Conservation (phyloP, 345 rosid genomes). For the Punica granatum region DNA sequence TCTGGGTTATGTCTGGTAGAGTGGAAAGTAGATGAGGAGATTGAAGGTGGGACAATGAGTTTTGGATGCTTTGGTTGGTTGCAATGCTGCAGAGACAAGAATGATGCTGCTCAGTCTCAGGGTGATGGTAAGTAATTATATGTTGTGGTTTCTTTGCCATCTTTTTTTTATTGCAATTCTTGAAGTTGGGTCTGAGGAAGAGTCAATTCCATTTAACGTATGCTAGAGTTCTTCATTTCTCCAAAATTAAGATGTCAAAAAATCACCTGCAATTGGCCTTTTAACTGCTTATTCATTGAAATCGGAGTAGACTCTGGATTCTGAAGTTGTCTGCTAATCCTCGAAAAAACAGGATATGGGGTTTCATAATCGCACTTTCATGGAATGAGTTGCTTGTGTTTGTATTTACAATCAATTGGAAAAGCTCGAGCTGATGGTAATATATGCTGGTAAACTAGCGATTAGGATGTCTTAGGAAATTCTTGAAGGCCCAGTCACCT, state of each 20-base stretch:
- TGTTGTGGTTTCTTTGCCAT: not conserved
- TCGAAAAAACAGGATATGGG: not conserved
- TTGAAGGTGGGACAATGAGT: slow-evolving; percentile 34
- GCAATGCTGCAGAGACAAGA: slow-evolving; percentile 28
- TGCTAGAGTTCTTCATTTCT: too few relatives aligned
- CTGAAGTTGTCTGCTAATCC: not conserved
- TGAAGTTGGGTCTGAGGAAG: not conserved
- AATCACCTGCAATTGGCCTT: not conserved
- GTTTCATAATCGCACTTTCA: not conserved
- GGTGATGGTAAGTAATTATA: slow-evolving; percentile 37
- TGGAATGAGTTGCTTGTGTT: not conserved
- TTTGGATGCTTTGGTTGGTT: slow-evolving; percentile 42
- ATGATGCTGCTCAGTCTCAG: slow-evolving; percentile 19
- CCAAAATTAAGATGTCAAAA: too few relatives aligned
- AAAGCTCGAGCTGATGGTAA: not conserved
- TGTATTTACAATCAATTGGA: too few relatives aligned
- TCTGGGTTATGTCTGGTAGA: slow-evolving; percentile 20
- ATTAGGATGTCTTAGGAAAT: not conserved
- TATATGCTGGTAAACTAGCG: not conserved
- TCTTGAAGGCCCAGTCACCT: not conserved
- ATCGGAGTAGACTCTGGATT: too few relatives aligned
- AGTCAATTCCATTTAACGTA: not conserved
- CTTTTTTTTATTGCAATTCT: not conserved
- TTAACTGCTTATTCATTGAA: too few relatives aligned
- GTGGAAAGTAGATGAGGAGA: slow-evolving; percentile 37